Base-by-base conservation (phyloP, 768 basidiomycete species). In the Wakefieldia striispora region DNA sequence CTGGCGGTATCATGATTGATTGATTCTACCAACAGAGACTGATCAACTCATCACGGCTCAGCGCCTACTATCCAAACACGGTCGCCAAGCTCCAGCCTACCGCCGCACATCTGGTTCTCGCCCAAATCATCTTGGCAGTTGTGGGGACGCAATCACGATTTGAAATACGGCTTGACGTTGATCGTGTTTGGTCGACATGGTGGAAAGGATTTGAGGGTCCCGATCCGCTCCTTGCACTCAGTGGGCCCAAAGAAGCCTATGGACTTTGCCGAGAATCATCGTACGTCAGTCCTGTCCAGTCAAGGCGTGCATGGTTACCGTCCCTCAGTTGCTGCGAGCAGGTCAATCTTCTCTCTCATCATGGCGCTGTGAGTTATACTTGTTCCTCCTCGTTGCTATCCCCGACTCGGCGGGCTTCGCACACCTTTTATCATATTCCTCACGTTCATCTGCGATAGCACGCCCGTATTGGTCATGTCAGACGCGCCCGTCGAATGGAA, bases 71-170 rank as follows among this genome's bases (percentile, higher is more conserved):
- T 24, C 60, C 46, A 29, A 60, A 52, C 57, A 3, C 23, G 57
- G 60, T 47, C 43, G 57, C 60, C 57, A 56, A 56, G 60, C 50
- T 43, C 53, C 60, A 59, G 46, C 44, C 53, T 62, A 61, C 50
- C 31, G 47, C 60, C 54, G 57, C 57, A 52, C 43, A 41, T 29
- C 48, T 55, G 20, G 17, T 45, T 50, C 36, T 43, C 43, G n/a
- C 12, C 51, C 51, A 62, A 51, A 62, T 62, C 42, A 45, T 56
- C 36, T 8, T 46, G 47, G 29, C 54, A 55, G 47, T 45, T 56
- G 54, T 51, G 54, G 54, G 57, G 60, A 51, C 31, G 45, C 51
- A 40, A 37, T 43, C 11, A 12, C 26, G 9, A 59, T 61, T 59
- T 53, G 6, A 61, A 62, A 59, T 62, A 43, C 4, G 9, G 0